phyloP scores from a whole-genome alignment of 352 stramenopile species.

The Stephanocyclus meneghinianus region DNA sequence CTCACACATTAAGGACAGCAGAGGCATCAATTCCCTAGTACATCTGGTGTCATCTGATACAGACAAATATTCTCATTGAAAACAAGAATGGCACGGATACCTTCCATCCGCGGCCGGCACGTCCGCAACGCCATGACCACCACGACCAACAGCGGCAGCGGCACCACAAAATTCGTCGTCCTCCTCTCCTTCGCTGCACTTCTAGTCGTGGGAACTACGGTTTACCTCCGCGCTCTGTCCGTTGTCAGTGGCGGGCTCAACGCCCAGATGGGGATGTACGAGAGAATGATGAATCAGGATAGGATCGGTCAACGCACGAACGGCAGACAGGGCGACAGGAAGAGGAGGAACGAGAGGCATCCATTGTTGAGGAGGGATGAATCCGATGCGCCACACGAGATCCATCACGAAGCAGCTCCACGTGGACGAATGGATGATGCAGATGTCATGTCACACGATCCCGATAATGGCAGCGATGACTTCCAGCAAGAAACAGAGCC shows the following conservation, averaged over 20 bases:
- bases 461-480: neutral
- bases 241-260: neutral
- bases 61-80: neutral
- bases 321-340: neutral
- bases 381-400: too few species aligned
- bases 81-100: neutral
- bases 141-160: neutral
- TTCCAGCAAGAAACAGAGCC: neutral
- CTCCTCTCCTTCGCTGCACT: constrained; percentile 5
- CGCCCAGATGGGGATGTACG: neutral
- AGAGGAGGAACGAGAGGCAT: neutral
- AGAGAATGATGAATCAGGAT: neutral
- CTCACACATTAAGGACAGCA: too few species aligned
- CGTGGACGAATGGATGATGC: too few species aligned
- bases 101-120: neutral
- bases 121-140: neutral
- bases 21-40: too few species aligned
- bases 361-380: neutral
- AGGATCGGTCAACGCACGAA: neutral
- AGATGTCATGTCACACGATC: neutral
- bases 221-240: constrained; percentile 9
- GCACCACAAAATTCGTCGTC: neutral
- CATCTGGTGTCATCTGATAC: neutral
- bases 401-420: too few species aligned
- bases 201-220: neutral